phyloP scores from a whole-genome alignment of 352 stramenopile species.

The Phytophthora parvispora region DNA sequence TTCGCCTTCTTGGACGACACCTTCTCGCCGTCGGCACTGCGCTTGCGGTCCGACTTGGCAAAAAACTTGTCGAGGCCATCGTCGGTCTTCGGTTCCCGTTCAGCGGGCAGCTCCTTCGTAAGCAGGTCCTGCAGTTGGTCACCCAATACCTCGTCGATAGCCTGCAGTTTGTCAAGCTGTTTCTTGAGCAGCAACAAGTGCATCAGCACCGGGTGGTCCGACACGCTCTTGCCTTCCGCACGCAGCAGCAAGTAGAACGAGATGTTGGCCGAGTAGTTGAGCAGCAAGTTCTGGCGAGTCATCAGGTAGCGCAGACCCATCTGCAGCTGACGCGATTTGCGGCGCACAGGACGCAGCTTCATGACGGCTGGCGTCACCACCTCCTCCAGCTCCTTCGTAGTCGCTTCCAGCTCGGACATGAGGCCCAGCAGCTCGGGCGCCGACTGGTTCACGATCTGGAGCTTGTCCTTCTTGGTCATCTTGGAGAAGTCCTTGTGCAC shows the following conservation, averaged over 20 bases:
- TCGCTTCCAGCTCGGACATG: conserved; percentile 70
- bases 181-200: conserved; percentile 85
- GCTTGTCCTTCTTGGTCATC: conserved; percentile 89
- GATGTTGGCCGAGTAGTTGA: conserved; percentile 91
- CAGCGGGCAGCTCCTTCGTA: conserved; percentile 66
- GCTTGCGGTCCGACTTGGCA: conserved; percentile 46
- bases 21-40: conserved; percentile 11
- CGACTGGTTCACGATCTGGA: conserved; percentile 90
- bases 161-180: conserved; percentile 71
- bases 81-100: conserved; percentile 46
- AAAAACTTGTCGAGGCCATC: conserved; percentile 86
- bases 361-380: conserved; percentile 74
- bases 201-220: conserved; percentile 81
- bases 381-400: conserved; percentile 73
- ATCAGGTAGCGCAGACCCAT: conserved; percentile 81
- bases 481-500: conserved; percentile 89
- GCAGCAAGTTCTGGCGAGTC: conserved; percentile 83
- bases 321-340: conserved; percentile 66
- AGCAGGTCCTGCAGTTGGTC: conserved; percentile 75
- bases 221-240: conserved; percentile 83
- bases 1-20: conserved; percentile 44
- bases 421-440: conserved; percentile 83
- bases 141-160: conserved; percentile 66
- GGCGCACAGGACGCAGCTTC: conserved; percentile 76
- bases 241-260: conserved; percentile 89